phyloP scores from a whole-genome alignment of 352 stramenopile genomes.

The Phytophthora pinifolia region DNA sequence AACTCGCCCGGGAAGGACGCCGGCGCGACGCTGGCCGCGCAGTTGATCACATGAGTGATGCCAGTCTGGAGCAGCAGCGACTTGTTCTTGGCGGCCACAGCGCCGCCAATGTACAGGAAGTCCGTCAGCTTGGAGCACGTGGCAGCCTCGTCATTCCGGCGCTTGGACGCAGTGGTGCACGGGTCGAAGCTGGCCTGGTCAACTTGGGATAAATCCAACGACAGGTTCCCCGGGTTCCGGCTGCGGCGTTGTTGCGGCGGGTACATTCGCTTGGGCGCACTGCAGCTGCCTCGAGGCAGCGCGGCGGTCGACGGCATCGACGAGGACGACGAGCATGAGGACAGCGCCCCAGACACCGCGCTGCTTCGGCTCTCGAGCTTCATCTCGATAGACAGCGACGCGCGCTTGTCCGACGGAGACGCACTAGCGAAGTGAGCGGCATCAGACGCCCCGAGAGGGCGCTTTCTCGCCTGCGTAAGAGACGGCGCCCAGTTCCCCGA shows the following conservation, averaged over 20 bases:
- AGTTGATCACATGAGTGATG: conserved; percentile 92
- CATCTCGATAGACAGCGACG: conserved; percentile 34
- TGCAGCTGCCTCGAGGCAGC: conserved; percentile 23
- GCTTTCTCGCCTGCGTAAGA: conserved; percentile 31
- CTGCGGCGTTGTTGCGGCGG: conserved; percentile 51
- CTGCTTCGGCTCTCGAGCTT: conserved; percentile 30
- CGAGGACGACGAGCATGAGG: conserved; percentile 26
- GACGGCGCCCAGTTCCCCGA: conserved; percentile 23
- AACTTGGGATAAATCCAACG: conserved; percentile 79
- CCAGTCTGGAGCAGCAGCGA: conserved; percentile 61
- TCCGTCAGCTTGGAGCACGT: conserved; percentile 83
- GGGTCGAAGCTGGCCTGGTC: conserved; percentile 42
- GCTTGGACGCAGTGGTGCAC: conserved; percentile 18
- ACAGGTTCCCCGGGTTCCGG: conserved; percentile 81
- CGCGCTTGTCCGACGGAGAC: conserved; percentile 26
- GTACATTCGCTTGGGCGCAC: conserved; percentile 42
- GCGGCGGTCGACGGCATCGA: conserved; percentile 15
- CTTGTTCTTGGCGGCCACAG: conserved; percentile 76
- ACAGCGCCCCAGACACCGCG: conserved; percentile 8
- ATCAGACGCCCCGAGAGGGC: conserved; percentile 28
- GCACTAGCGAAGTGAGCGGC: conserved; percentile 24
- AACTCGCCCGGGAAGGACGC: conserved; percentile 81
- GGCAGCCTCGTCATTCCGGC: conserved; percentile 57
- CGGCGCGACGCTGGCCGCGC: conserved; percentile 72
- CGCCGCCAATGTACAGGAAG: conserved; percentile 88